Base-by-base conservation (phyloP, 2,329 filamentous ascomycete genomes). In the Stemphylium beticola region DNA sequence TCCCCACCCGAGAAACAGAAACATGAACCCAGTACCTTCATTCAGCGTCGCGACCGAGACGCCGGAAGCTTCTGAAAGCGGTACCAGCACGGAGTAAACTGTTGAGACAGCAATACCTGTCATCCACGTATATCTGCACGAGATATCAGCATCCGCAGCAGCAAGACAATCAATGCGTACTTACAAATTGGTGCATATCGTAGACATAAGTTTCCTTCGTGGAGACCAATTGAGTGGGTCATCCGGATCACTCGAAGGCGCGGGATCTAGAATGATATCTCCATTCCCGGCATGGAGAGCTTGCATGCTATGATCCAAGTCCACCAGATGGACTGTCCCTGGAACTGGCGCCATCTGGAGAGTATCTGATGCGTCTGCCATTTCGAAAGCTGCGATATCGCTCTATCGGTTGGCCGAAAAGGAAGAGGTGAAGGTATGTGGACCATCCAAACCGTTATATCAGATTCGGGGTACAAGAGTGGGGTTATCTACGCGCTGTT, bases 1-100 rank as follows among this genome's bases (percentile, higher is more conserved):
- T 0, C 79, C 81, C 80, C 80, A 83, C 3, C 81, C 80, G 20
- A 82, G 76, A 12, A 80, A 74, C 26, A 83, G 64, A 58, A 83
- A 83, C 79, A 82, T 81, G 45, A 79, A 77, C 2, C 82, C 82
- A 11, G 78, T 83, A 7, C 81, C 82, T 43, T 77, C 73, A 54
- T 81, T 81, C 15, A 83, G 65, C 32, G 78, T 73, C 4, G 67
- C 70, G 1, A 81, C 64, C 0, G 76, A 77, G 32, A 84, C 68
- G 4, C 77, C 79, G 0, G 79, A 81, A n/a, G 79, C 78, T 40
- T 75, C 66, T 7, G 76, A 76, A 34, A 84, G 80, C 10, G 78
- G 77, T 4, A 77, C 77, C 8, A 83, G 69, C 7, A 83, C 78
- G 7, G 77, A 79, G 60, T 83, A 83, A n/a, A 81, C 77, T 8